phyloP scores from a whole-genome alignment of 768 basidiomycete species.

The Lactarius vividus region DNA sequence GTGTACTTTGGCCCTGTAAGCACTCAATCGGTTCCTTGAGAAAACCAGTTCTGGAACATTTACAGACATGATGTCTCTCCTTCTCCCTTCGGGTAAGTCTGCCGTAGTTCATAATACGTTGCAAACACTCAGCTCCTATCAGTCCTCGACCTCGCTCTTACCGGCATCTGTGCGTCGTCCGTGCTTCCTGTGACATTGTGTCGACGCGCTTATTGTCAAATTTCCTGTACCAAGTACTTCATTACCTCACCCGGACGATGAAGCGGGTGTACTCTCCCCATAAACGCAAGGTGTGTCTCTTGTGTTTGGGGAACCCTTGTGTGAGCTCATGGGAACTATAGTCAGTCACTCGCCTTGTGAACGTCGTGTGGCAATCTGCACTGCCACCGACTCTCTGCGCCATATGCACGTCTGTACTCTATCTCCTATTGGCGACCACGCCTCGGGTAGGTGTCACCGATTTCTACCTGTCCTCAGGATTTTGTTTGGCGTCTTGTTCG shows the following conservation, averaged over 20 bases:
- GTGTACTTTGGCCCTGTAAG: constrained; percentile 19
- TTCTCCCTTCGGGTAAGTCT: constrained; percentile 18
- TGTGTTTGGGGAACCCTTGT: neutral
- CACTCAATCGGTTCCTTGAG: neutral
- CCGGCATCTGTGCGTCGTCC: constrained; percentile 11
- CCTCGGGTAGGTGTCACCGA: neutral
- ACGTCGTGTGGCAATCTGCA: constrained; percentile 17
- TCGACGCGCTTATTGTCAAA: neutral
- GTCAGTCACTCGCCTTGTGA: constrained; percentile 9
- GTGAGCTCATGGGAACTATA: neutral
- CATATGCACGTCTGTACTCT: neutral
- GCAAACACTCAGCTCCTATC: neutral
- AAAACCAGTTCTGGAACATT: neutral
- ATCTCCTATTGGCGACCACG: neutral
- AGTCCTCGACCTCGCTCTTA: constrained; percentile 13
- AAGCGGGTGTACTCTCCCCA: constrained; percentile 7
- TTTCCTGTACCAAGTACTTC: constrained; percentile 1
- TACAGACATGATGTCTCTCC: constrained; percentile 7
- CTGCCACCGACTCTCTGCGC: constrained; percentile 19
- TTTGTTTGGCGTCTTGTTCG: neutral
- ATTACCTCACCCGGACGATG: constrained; percentile 13
- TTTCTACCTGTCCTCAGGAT: neutral
- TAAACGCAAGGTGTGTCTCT: constrained; percentile 11
- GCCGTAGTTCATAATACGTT: neutral
- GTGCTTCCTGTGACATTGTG: neutral